These are phyloP conservation scores for Cryptococcus depauperatus DNA, from an alignment of 1,284 basidiomycete species.

Conservation along the genomic window DNA sequence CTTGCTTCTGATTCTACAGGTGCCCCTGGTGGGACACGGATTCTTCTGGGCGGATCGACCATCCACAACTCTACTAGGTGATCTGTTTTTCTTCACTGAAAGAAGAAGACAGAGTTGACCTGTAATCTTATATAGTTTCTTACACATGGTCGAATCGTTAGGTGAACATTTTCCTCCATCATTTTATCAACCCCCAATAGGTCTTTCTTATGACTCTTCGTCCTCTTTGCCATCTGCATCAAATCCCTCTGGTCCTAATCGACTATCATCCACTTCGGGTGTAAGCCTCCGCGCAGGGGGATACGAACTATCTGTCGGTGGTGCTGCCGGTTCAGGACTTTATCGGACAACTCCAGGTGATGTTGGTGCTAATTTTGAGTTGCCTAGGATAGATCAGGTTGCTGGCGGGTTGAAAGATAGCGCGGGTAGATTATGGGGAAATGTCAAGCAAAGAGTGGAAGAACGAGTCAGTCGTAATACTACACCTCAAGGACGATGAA, in stretches of 20 bases:
- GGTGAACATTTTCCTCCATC: slow-evolving; percentile 41
- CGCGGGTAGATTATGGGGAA: slow-evolving; percentile 73
- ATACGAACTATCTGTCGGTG: slow-evolving; percentile 84
- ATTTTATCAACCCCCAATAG: slow-evolving; percentile 33
- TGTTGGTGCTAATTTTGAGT: slow-evolving; percentile 64
- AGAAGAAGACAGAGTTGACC: background rate
- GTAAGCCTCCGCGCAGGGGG: slow-evolving; percentile 82
- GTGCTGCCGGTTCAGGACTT: slow-evolving; percentile 66
- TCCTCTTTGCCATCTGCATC: slow-evolving; percentile 54
- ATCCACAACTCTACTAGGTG: slow-evolving; percentile 87
- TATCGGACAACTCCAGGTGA: slow-evolving; percentile 61
- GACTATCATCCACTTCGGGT: slow-evolving; percentile 41
- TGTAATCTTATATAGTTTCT: slow-evolving; percentile 27
- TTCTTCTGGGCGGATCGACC: slow-evolving; percentile 83
- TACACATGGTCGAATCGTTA: slow-evolving; percentile 42
- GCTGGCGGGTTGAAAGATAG: slow-evolving; percentile 52
- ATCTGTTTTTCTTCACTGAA: background rate
- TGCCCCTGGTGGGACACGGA: slow-evolving; percentile 52
- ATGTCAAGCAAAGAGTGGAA: slow-evolving; percentile 81
- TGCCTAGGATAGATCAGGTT: slow-evolving; percentile 56
- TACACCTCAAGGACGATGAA: slow-evolving; percentile 24
- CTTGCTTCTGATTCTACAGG: slow-evolving; percentile 45
- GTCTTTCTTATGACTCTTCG: slow-evolving; percentile 2
- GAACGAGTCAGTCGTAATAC: slow-evolving; percentile 63
- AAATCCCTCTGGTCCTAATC: slow-evolving; percentile 49